Conservation (phyloP, 352 stramenopile genomes). For the Thalassiosira ordinaria region DNA sequence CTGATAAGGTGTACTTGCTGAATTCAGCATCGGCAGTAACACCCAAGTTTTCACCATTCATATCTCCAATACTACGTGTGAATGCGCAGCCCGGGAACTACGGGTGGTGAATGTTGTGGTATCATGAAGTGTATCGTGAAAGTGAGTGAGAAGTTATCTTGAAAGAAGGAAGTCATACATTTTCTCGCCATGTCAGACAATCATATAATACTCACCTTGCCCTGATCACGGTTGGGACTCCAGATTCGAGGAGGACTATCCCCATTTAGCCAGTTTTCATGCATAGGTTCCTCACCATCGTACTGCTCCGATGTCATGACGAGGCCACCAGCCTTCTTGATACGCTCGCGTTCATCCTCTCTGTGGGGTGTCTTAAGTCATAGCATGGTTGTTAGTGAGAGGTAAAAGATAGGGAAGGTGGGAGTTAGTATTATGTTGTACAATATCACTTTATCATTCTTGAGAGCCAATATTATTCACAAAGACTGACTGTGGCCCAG, state of each 20-base stretch:
- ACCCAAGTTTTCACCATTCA: constrained; percentile 17
- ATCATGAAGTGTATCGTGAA: no score
- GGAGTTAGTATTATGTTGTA: no score
- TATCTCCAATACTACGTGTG: constrained; percentile 84
- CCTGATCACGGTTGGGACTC: background rate
- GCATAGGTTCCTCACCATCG: constrained; percentile 81
- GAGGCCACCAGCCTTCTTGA: constrained; percentile 78
- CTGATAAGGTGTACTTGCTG: background rate
- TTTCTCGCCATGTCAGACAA: no score
- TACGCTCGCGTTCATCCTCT: constrained; percentile 90
- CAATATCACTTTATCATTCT: no score
- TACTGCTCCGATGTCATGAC: constrained; percentile 93
- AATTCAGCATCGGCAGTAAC: constrained; percentile 46
- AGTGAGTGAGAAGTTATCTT: no score
- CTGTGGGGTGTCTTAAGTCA: constrained; percentile 93
- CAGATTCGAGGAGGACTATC: background rate
- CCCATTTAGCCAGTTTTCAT: constrained; percentile 87
- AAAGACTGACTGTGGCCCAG: no score
- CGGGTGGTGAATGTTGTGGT: constrained; percentile 63
- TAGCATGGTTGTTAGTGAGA: no score
- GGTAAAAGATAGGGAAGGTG: no score
- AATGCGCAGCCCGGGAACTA: constrained; percentile 66
- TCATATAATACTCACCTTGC: constrained; percentile 66
- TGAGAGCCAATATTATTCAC: no score
- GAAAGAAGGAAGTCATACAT: no score